phyloP scores from a whole-genome alignment of 2,329 filamentous ascomycete species.

The Eutypa lata region DNA sequence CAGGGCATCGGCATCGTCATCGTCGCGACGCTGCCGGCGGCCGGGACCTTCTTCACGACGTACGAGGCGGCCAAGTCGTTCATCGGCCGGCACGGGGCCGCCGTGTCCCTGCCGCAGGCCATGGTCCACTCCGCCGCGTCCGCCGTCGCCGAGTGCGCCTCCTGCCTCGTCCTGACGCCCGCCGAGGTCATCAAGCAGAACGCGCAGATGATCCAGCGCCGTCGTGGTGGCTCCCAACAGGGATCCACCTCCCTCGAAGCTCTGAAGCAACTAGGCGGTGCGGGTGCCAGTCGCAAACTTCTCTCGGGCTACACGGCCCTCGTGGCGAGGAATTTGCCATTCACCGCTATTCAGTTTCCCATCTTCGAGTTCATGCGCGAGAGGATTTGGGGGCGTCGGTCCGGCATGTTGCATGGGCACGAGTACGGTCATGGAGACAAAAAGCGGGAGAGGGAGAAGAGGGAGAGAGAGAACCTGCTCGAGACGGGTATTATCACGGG shows the following conservation, averaged over 20 bases:
- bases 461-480: constrained; percentile 36
- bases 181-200: constrained; percentile 94
- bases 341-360: constrained; percentile 85
- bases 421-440: no score
- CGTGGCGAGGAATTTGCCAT: constrained; percentile 78
- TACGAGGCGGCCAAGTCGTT: constrained; percentile 74
- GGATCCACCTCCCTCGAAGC: constrained; percentile 45
- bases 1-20: constrained; percentile 85
- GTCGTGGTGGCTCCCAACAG: constrained; percentile 11
- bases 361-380: constrained; percentile 75
- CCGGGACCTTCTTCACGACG: constrained; percentile 85
- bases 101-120: constrained; percentile 56
- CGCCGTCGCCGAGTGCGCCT: constrained; percentile 74
- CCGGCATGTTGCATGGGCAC: no score
- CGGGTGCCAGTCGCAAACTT: constrained; percentile 56
- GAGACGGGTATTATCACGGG: constrained; percentile 73
- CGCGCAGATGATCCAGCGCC: constrained; percentile 69
- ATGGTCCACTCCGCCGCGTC: constrained; percentile 73
- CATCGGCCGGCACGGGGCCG: constrained; percentile 50
- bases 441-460: constrained; percentile 11
- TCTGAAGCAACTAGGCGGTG: constrained; percentile 47
- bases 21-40: constrained; percentile 76
- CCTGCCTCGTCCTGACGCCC: constrained; percentile 81
- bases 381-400: constrained; percentile 47
- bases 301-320: constrained; percentile 76